Evolutionary conservation across 2,329 filamentous ascomycete species (phyloP).

Genomic region (Lachnellula cervina): DNA sequence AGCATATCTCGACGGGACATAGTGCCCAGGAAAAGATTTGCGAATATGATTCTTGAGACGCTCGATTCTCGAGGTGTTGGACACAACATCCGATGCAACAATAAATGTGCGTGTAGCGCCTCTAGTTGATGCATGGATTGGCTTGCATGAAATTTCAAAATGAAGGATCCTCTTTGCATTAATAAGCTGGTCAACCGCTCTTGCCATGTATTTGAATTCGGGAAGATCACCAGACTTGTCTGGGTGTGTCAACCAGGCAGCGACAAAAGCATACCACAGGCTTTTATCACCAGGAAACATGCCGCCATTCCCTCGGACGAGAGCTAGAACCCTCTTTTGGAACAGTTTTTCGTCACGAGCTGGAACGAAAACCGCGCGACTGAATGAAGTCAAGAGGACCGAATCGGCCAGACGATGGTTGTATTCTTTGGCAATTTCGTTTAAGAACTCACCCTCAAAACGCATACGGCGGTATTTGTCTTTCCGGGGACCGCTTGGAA

Average conservation of each 20-base stretch:
- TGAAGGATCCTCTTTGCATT: constrained; percentile 14
- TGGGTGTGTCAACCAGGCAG: constrained; percentile 24
- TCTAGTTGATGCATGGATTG: constrained; percentile 9
- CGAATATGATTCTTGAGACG: constrained; percentile 20
- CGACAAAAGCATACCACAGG: constrained; percentile 28
- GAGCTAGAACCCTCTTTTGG: constrained; percentile 15
- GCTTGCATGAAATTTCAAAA: constrained; percentile 3
- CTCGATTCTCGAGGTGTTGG: constrained; percentile 7
- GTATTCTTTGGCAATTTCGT: background rate
- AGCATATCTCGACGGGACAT: constrained; percentile 25
- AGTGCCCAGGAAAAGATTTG: constrained; percentile 20
- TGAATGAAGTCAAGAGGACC: background rate
- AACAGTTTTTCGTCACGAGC: constrained; percentile 5
- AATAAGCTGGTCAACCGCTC: constrained; percentile 24
- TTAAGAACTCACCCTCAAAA: background rate
- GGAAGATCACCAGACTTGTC: constrained; percentile 16
- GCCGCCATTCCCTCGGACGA: constrained; percentile 21
- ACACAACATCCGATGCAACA: constrained; percentile 11
- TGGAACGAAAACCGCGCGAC: background rate
- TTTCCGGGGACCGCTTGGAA: background rate
- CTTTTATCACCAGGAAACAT: constrained; percentile 27
- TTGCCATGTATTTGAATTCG: constrained; percentile 21
- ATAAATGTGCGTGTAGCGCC: constrained; percentile 15
- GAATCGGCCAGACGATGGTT: background rate
- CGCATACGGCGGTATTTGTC: background rate